These are phyloP conservation scores for Nicotiana benthamiana DNA, from an alignment of 257 asterid genomes.

Conservation along the genomic window DNA sequence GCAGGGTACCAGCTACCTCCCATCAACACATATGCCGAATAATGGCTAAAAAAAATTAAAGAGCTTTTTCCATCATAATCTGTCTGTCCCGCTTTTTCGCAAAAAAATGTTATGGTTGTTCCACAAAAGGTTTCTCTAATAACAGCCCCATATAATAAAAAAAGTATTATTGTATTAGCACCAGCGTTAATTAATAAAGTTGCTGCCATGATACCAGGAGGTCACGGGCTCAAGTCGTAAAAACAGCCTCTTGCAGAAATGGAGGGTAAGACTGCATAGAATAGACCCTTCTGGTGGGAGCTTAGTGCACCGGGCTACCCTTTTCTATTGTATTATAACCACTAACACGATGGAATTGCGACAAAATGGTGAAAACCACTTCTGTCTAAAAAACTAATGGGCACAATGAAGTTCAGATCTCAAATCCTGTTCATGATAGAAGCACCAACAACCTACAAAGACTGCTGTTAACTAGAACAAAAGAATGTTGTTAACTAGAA, in stretches of 20 bases:
- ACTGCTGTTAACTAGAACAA: neutral
- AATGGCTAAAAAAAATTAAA: neutral
- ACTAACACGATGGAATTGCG: neutral
- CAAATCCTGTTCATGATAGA: neutral
- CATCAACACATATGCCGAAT: no score
- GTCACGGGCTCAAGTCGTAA: no score
- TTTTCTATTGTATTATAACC: neutral
- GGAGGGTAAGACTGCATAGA: no score
- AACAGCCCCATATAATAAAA: neutral
- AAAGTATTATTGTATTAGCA: neutral
- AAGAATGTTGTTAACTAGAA: neutral
- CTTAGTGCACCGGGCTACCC: no score
- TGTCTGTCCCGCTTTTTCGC: neutral
- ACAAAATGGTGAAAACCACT: neutral
- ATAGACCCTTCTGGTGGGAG: no score
- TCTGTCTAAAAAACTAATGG: neutral
- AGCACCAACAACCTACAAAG: neutral
- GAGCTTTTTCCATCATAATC: neutral
- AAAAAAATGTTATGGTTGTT: neutral
- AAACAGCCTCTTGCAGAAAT: no score
- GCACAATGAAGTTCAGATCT: neutral
- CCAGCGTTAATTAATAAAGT: no score
- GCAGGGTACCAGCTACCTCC: no score
- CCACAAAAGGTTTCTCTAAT: no score
- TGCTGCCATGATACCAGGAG: no score